A percentile compares a stretch with the other conserved stretches of the same genome.
Conservation (phyloP, 2,329 filamentous ascomycete species). For the Colletotrichum gloeosporioides region DNA sequence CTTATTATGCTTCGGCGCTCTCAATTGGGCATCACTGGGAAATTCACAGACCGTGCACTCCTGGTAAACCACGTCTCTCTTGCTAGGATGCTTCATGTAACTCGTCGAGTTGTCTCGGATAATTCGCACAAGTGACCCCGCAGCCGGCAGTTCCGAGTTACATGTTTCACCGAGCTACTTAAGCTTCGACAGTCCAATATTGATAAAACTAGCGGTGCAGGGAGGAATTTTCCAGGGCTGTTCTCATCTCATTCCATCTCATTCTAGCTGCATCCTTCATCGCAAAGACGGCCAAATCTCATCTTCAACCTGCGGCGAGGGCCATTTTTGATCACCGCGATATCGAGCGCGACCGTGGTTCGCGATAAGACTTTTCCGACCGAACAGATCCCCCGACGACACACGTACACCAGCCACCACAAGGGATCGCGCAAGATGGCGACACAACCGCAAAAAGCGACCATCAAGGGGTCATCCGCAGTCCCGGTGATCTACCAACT, state of each 20-base stretch:
- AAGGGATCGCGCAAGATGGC: not conserved
- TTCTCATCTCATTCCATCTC: not conserved
- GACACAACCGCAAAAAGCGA: not conserved
- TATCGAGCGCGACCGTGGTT: not conserved
- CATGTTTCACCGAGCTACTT: constrained; percentile 2
- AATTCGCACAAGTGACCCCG: not conserved
- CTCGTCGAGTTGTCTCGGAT: not conserved
- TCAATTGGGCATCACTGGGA: not conserved
- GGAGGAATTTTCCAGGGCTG: not conserved
- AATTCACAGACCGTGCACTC: not conserved
- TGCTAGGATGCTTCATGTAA: not conserved
- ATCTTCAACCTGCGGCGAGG: not conserved
- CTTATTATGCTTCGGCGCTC: not conserved
- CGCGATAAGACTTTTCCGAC: not conserved
- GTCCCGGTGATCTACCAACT: constrained; percentile 37
- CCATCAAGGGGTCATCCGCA: constrained; percentile 23
- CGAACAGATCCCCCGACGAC: not conserved
- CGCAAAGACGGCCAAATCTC: constrained; percentile 1
- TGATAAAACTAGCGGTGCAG: not conserved
- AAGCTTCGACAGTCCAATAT: not conserved
- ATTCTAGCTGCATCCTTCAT: not conserved
- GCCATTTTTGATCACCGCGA: not conserved
- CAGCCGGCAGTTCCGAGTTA: constrained; percentile 1
- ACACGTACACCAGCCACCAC: not conserved
- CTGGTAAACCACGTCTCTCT: not conserved